Evolutionary conservation across 441 rosid species (phyloP), one percentile per base, ranked within the genome.

Genomic region (Theobroma grandiflorum): DNA sequence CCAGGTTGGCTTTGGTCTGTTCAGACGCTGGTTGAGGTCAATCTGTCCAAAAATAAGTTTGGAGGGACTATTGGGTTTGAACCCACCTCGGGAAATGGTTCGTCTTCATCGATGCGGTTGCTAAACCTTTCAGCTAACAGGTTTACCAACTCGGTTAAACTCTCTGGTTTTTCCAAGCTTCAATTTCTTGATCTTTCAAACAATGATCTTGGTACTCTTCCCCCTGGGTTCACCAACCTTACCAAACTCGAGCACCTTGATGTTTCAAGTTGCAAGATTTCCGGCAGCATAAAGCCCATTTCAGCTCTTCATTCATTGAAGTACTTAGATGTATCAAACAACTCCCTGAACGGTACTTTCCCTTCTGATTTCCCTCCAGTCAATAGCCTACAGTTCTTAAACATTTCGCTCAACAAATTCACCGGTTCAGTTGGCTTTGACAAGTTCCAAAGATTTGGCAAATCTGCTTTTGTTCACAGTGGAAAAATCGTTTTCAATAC

Each of bases 361-460:
- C 99, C 99, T 57, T 81, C 81, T 1, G 98, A 95, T 86, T 94
- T 95, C 58, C 99, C 98, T 6, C 83, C 86, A 5, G 74, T 93
- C 4, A 63, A 79, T 73, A 80, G 81, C 78, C 89, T 93, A 80
- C 71, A 7, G 70, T 89, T 86, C 82, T 78, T 95, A 59, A 95
- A 95, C 79, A 40, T 95, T 82, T 95, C 99, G 3, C 12, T 84
- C 38, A 95, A 95, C 84, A 78, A 87, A 79, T 92, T 95, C 80
- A 85, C 89, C 72, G 97, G 95, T 70, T 78, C 71, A 6, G 86
- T 91, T 26, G 78, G 82, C 2, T 69, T 43, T 15, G 90, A 87
- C 20, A 78, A 82, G 67, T 78, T 77, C 70, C 75, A 67, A 4
- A 91, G 89, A 77, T 94, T 93, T 74, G 97, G 99, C 2, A 86